These are phyloP conservation scores for Claviceps sp. DNA, from an alignment of 2,329 filamentous ascomycete species.

Conservation along the genomic window DNA sequence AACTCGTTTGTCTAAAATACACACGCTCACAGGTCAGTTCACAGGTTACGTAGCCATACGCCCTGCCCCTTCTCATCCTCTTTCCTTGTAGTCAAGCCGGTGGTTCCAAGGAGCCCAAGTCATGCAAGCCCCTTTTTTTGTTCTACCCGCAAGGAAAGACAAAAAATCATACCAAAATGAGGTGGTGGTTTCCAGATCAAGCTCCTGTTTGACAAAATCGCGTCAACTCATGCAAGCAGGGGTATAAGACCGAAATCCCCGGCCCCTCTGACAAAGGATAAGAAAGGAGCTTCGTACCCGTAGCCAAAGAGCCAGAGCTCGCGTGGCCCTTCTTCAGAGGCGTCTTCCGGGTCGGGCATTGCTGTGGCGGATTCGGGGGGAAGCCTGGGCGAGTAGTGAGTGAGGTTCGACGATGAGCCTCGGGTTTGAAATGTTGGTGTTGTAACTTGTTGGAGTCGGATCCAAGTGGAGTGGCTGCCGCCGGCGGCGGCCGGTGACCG, in stretches of 20 bases:
- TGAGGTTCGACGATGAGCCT: not conserved
- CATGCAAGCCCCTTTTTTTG: not conserved
- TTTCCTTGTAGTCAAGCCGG: not conserved
- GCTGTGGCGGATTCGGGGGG: not conserved
- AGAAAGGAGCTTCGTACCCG: constrained; percentile 45
- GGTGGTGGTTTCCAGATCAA: constrained; percentile 98
- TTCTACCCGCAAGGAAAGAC: not conserved
- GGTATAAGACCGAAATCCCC: not conserved
- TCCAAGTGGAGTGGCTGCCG: no score
- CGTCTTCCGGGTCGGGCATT: not conserved
- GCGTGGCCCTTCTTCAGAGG: constrained; percentile 17
- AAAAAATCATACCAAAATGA: constrained; percentile 57
- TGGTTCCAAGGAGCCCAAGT: not conserved
- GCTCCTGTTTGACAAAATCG: constrained; percentile 37
- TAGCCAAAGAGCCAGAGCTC: constrained; percentile 98
- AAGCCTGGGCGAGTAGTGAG: not conserved
- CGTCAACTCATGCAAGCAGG: not conserved
- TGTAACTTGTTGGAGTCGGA: no score
- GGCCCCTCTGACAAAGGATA: not conserved
- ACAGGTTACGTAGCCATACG: not conserved
- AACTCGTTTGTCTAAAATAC: constrained; percentile 56
- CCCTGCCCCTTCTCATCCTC: not conserved
- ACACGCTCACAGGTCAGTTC: not conserved
- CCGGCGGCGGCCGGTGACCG: no score
- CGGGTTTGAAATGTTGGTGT: no score